Conservation (phyloP, 176 grass and related monocot genomes). For the Avena eriantha region DNA sequence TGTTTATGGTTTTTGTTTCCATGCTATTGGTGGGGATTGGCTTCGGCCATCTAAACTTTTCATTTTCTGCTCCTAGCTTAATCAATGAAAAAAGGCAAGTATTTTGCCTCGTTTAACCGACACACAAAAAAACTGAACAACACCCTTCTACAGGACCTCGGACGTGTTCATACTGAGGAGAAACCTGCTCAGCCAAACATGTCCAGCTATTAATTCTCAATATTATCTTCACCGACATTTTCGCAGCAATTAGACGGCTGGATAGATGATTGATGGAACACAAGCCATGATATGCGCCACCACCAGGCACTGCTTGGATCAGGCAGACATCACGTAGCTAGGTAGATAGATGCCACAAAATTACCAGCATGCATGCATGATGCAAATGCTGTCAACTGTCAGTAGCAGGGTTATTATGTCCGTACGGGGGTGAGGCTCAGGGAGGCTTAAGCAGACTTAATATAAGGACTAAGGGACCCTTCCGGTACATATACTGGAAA, state of each 20-base stretch:
- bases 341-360: neutral
- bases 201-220: neutral
- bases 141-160: too few species aligned
- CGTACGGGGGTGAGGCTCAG: neutral
- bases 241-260: neutral
- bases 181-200: neutral
- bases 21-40: too few species aligned
- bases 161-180: neutral
- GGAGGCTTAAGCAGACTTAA: neutral
- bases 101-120: too few species aligned
- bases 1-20: too few species aligned
- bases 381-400: neutral
- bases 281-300: neutral
- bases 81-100: too few species aligned
- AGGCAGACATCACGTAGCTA: neutral
- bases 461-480: neutral
- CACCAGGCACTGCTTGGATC: neutral
- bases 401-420: neutral
- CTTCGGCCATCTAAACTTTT: too few species aligned
- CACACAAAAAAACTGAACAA: too few species aligned
- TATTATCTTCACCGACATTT: neutral
- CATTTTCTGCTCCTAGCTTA: too few species aligned
- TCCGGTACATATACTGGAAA: neutral
- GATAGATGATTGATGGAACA: neutral
- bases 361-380: neutral